Conservation (phyloP, 371 early-diverging fungal genomes). For the Haplosporangium sp. region DNA sequence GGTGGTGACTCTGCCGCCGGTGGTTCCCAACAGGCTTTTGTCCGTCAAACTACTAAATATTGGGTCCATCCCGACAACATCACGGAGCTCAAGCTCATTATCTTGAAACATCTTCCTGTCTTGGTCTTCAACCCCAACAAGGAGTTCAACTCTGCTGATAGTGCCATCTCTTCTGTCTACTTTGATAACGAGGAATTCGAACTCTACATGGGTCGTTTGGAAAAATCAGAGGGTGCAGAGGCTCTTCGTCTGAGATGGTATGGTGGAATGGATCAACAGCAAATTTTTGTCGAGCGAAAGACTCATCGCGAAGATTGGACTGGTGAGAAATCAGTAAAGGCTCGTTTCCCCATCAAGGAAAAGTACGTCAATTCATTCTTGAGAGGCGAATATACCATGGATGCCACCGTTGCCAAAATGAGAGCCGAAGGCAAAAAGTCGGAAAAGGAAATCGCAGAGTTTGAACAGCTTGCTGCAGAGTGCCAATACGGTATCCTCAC, state of each 20-base stretch:
- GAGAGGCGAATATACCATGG: constrained; percentile 82
- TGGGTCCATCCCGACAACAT: constrained; percentile 99
- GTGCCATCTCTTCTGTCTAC: constrained; percentile 94
- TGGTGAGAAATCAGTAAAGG: constrained; percentile 94
- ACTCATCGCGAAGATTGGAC: constrained; percentile 98
- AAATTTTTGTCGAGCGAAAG: constrained; percentile 98
- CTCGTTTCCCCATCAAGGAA: constrained; percentile 96
- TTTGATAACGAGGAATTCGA: constrained; percentile 95
- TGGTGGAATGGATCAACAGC: constrained; percentile 61
- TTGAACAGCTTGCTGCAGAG: constrained; percentile 81
- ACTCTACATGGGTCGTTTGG: constrained; percentile 92
- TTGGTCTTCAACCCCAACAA: constrained; percentile 86
- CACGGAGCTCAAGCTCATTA: constrained; percentile 93
- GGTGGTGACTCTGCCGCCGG: constrained; percentile 71
- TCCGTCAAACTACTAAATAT: constrained; percentile 93
- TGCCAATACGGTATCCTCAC: constrained; percentile 84
- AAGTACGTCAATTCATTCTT: constrained; percentile 92
- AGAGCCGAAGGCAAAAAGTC: constrained; percentile 76
- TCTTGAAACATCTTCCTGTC: constrained; percentile 96
- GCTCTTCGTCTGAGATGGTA: constrained; percentile 96
- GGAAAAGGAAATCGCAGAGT: constrained; percentile 83
- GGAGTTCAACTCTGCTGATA: constrained; percentile 75
- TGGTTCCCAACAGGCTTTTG: constrained; percentile 80
- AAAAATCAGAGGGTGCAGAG: constrained; percentile 95
- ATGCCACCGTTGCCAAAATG: constrained; percentile 84